Conservation (phyloP, 139 green algal species). For the Limnomonas spitsbergensis region DNA sequence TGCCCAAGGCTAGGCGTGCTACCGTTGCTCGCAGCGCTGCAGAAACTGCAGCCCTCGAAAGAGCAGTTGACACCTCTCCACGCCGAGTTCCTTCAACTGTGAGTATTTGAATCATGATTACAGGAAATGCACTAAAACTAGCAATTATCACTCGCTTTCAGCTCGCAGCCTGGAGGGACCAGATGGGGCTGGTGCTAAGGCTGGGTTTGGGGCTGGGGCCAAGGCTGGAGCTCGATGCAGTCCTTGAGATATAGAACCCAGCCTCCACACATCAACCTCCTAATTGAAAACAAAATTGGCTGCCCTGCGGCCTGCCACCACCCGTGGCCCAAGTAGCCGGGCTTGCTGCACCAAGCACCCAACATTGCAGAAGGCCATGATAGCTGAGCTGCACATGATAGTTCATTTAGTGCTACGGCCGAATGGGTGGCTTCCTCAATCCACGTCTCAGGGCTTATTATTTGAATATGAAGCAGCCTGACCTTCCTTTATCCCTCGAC, state of each 20-base stretch:
- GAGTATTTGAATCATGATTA: conserved; percentile 5
- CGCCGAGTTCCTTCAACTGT: conserved; percentile 73
- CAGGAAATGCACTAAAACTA: neutral
- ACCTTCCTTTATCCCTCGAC: neutral
- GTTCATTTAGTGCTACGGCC: neutral
- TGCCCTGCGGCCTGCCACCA: neutral
- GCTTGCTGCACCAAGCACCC: neutral
- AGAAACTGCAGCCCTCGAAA: conserved; percentile 49
- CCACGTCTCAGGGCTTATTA: neutral
- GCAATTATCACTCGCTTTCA: neutral
- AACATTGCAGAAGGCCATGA: neutral
- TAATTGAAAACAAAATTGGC: neutral
- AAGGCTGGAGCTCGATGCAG: neutral
- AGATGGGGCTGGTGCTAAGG: neutral
- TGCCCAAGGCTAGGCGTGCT: conserved; percentile 48
- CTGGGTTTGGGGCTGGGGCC: neutral
- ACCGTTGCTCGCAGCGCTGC: conserved; percentile 58
- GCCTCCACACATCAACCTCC: neutral
- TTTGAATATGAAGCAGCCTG: neutral
- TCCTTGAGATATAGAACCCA: neutral
- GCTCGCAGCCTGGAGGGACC: neutral
- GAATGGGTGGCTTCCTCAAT: too few species aligned
- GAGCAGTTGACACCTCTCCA: conserved; percentile 83
- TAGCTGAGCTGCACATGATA: neutral
- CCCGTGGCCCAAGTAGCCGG: too few species aligned